phyloP scores from a whole-genome alignment of 352 stramenopile species.

The Globisporangium radiosum region DNA sequence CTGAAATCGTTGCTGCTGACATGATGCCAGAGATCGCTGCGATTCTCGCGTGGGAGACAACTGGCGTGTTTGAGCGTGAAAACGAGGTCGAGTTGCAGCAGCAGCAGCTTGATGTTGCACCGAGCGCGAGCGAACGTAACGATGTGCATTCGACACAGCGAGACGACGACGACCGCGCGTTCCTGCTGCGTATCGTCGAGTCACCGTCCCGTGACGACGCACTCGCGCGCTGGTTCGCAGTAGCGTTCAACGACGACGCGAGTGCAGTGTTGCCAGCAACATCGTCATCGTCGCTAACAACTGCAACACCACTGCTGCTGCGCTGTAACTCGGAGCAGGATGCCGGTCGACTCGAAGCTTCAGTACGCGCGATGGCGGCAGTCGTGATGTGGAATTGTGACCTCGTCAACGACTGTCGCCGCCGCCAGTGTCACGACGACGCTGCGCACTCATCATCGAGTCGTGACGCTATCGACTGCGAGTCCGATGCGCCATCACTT shows the following conservation, averaged over 20 bases:
- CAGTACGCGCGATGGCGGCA: neutral
- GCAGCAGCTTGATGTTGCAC: neutral
- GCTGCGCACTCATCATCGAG: neutral
- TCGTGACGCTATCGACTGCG: too few species aligned
- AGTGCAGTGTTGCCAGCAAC: neutral
- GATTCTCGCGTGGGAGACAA: conserved; percentile 37
- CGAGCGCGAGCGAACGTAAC: too few species aligned
- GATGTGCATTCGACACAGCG: too few species aligned
- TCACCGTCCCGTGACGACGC: neutral
- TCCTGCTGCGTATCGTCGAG: neutral
- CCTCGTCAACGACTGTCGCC: neutral
- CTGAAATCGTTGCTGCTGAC: neutral
- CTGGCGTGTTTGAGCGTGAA: conserved; percentile 48
- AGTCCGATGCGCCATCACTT: too few species aligned
- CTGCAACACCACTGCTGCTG: too few species aligned
- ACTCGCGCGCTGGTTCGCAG: neutral
- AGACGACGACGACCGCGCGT: neutral
- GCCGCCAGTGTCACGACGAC: neutral
- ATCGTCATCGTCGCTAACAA: too few species aligned
- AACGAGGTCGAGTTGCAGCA: conserved; percentile 22
- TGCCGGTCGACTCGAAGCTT: neutral
- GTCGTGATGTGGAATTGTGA: conserved; percentile 7
- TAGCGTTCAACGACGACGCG: neutral
- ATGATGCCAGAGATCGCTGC: neutral
- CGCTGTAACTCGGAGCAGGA: neutral